These are phyloP conservation scores for Solanum medicagineum DNA, from an alignment of 257 asterid genomes.

Conservation along the genomic window DNA sequence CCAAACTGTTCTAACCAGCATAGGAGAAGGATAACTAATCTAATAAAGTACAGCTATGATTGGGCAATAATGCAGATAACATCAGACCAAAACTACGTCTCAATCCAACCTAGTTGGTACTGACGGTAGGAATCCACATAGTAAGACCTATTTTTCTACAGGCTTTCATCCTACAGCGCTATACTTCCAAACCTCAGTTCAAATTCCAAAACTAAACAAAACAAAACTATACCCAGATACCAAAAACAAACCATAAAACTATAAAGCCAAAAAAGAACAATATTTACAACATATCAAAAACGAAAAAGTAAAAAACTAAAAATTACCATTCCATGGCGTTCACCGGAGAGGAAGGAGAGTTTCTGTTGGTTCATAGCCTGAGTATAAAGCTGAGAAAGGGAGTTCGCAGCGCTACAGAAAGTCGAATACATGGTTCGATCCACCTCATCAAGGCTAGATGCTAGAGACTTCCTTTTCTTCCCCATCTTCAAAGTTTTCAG, in stretches of 20 bases:
- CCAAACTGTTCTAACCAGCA: too few species aligned
- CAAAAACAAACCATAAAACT: neutral
- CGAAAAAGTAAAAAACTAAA: neutral
- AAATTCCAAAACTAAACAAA: neutral
- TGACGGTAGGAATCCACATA: neutral
- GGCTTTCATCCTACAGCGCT: neutral
- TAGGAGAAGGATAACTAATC: too few species aligned
- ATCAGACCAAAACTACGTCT: neutral
- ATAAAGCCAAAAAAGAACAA: neutral
- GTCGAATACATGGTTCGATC: constrained; percentile 88
- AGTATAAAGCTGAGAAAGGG: constrained; percentile 84
- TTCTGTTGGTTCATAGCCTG: constrained; percentile 87
- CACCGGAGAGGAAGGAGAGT: constrained; percentile 88
- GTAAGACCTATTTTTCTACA: neutral
- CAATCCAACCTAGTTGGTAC: neutral
- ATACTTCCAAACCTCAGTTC: neutral
- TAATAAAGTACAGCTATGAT: too few species aligned
- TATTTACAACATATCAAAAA: neutral
- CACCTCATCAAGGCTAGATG: constrained; percentile 81
- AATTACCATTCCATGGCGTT: constrained; percentile 69
- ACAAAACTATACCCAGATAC: neutral
- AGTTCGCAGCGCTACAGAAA: constrained; percentile 82
- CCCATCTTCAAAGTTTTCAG: constrained; percentile 27
- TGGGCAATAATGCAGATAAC: too few species aligned
- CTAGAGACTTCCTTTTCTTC: constrained; percentile 85